Base-by-base conservation (phyloP, 768 basidiomycete species). In the Agaricus subrufescens region DNA sequence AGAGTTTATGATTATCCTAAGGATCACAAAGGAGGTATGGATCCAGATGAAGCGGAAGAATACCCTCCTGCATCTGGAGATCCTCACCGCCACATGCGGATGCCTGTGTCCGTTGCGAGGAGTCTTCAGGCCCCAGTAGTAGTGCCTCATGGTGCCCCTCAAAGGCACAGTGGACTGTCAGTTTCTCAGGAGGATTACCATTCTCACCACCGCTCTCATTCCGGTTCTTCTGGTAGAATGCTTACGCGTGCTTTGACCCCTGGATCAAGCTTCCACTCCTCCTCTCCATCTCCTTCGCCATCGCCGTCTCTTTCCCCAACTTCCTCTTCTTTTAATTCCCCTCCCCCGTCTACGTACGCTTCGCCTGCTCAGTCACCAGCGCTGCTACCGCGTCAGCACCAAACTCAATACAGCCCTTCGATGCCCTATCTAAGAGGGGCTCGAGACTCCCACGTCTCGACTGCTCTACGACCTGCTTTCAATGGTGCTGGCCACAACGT, bases 381-480 rank as follows among this genome's bases (percentile, higher is more conserved):
- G 5, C n/a, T 52, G 1, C 58, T 45, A 43, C 48, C 55, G 19
- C 55, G 43, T 0, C 2, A 29, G 46, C 48, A 34, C n/a, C 54
- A 56, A 26, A 50, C 34, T 8, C 55, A 61, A 10, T 73, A 72
- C 40, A 69, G 54, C 31, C 66, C 71, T 1, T 72, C 71, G 5
- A 62, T 65, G 5, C 69, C 68, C 1, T 71, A 68, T 51, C 54
- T 67, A 26, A 67, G 62, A 48, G 70, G 66, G n/a, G 59, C 66
- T 14, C 60, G 65, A 12, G 69, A 71, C 46, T 54, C 65, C 14
- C 64, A 65, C 25, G 73, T 74, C 48, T 71, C 71, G 6, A 74
- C 72, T 4, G 69, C 67, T 12, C 61, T 73, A 39, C 63, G 73
- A 27, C 73, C 73, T 15, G 73, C 67, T 5, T 71, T 71, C 50